These are phyloP conservation scores for Geranium rotundifolium DNA, from an alignment of 345 rosid species.

Conservation along the genomic window DNA sequence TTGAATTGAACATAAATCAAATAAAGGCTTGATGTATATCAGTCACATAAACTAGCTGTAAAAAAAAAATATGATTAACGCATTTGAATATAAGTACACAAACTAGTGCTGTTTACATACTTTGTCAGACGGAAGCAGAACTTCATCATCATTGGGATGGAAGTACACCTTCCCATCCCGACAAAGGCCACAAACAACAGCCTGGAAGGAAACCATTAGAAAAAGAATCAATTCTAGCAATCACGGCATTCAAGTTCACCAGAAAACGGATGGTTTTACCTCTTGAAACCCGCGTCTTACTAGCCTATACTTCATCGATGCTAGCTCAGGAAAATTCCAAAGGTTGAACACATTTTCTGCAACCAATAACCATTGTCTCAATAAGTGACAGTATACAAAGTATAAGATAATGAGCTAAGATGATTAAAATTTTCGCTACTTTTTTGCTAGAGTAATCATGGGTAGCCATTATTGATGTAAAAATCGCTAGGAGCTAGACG, in stretches of 20 bases:
- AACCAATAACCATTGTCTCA: constrained; percentile 16
- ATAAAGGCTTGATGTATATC: background rate
- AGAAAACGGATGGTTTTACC: constrained; percentile 25
- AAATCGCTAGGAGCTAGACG: too few relatives aligned
- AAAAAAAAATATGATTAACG: background rate
- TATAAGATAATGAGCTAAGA: background rate
- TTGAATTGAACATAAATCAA: too few relatives aligned
- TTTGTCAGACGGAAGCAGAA: constrained; percentile 58
- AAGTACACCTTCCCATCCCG: constrained; percentile 64
- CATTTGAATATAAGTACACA: background rate
- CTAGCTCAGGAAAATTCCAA: constrained; percentile 60
- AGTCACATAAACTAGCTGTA: background rate
- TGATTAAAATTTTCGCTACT: too few relatives aligned
- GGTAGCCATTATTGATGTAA: too few relatives aligned
- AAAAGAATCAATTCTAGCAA: constrained; percentile 8
- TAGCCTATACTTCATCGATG: constrained; percentile 56
- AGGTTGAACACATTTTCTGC: constrained; percentile 96
- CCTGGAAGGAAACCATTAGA: constrained; percentile 36
- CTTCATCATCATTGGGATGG: constrained; percentile 80
- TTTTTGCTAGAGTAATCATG: too few relatives aligned
- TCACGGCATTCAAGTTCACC: background rate
- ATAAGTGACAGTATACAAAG: constrained; percentile 17
- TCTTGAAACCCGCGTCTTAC: constrained; percentile 64
- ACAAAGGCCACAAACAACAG: constrained; percentile 78
- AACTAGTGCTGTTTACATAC: constrained; percentile 22